Base-by-base conservation (phyloP, 176 grass and related monocot species). In the Avena atlantica region DNA sequence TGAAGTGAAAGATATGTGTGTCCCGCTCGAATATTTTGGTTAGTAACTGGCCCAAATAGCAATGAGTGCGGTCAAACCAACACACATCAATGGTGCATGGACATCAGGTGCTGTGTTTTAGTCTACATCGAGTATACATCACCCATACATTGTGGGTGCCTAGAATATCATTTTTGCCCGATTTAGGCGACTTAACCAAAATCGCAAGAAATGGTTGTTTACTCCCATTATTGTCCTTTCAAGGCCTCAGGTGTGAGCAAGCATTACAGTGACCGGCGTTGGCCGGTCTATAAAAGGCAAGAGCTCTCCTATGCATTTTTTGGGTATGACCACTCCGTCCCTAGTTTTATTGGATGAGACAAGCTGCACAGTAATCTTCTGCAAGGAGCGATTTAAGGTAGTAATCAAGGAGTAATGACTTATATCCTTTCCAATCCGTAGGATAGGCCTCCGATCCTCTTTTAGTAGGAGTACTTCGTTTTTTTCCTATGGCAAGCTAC, bases 121-220 rank as follows among this genome's bases (percentile, higher is more conserved):
- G 24, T 12, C 25, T 76, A 76, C 14, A 16, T 45, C 31, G 36
- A 52, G 31, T 67, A 34, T 34, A 36, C 64, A 70, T 27, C 64
- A 19, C 24, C 49, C 40, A 21, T 67, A 9, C 3, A 8, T 25
- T n/a, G 17, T 67, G 65, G 49, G 15, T 5, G 40, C 48, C n/a
- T 0, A 87, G 70, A 76, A 53, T 78, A 73, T 87, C 65, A 37
- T 87, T 90, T 87, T 79, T 47, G n/a, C 64, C 37, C 0, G 80
- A 87, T 90, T 78, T 73, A 57, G 74, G 15, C 74, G 21, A 78
- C 64, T 20, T 57, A 79, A 24, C 5, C 17, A 73, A 53, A 49
- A 83, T 83, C 74, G 44, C 8, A 19, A 17, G n/a, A 64, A 78
- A 63, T 15, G n/a, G 14, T 27, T 83, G 40, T 10, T 11, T 90